A percentile compares a stretch with the other conserved stretches of the same genome.
phyloP scores from a whole-genome alignment of 441 rosid species.

The Aleurites moluccanus region DNA sequence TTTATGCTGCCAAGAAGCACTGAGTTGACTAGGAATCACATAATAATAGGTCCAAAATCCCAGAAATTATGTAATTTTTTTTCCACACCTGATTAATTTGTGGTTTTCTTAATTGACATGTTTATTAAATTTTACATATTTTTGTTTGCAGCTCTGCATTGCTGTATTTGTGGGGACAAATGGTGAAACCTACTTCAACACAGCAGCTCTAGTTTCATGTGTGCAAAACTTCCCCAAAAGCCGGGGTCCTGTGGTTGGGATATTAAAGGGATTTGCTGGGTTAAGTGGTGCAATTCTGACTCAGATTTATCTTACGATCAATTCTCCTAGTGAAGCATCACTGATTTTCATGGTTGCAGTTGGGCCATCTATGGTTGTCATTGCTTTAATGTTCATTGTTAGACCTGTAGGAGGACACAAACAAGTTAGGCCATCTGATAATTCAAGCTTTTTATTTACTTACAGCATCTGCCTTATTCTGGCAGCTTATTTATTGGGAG shows the following conservation, averaged over 20 bases:
- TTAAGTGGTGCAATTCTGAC: constrained; percentile 89
- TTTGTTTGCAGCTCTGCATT: constrained; percentile 64
- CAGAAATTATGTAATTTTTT: background rate
- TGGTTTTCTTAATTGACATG: background rate
- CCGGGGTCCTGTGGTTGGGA: constrained; percentile 86
- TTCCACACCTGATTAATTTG: background rate
- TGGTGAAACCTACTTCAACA: constrained; percentile 94
- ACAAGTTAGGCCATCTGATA: constrained; percentile 70
- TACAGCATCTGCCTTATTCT: constrained; percentile 75
- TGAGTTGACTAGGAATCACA: background rate
- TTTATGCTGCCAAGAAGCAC: constrained; percentile 1
- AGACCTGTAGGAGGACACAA: constrained; percentile 97
- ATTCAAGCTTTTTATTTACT: constrained; percentile 60
- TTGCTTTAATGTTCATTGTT: constrained; percentile 74
- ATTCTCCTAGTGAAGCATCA: constrained; percentile 63
- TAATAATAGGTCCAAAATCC: background rate
- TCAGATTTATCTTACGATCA: constrained; percentile 68
- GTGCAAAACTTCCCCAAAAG: constrained; percentile 93
- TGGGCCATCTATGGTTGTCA: constrained; percentile 75
- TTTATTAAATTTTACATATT: constrained; percentile 4
- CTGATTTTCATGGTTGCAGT: constrained; percentile 91
- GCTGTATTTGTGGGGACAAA: constrained; percentile 83
- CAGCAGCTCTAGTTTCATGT: constrained; percentile 81
- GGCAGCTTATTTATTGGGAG: constrained; percentile 80
- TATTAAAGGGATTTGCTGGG: constrained; percentile 93